Evolutionary conservation across 2,329 filamentous ascomycete genomes (phyloP).

Genomic region (Colletotrichum ledebouriae): DNA sequence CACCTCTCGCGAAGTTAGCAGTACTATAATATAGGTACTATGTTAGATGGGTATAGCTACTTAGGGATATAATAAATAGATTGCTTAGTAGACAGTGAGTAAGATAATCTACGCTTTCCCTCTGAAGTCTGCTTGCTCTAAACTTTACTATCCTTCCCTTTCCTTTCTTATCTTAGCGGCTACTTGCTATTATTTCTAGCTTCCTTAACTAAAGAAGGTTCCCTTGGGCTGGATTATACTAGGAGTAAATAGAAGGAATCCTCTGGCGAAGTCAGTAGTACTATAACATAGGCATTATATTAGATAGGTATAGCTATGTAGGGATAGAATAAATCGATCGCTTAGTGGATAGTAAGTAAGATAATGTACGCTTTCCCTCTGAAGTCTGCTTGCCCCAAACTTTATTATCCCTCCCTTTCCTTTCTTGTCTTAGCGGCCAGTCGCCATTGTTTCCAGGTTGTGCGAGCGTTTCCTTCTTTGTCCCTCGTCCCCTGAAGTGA

Average conservation of each 20-base stretch:
- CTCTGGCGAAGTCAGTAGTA: no score
- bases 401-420: slow-evolving; percentile 23
- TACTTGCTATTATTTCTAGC: not conserved
- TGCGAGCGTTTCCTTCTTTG: not conserved
- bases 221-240: not conserved
- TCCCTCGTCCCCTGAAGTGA: not conserved
- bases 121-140: not conserved
- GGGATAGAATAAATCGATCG: not conserved
- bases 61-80: not conserved
- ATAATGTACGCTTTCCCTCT: not conserved
- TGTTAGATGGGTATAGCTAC: no score
- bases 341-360: not conserved
- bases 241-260: no score
- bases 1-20: no score
- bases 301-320: not conserved
- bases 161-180: slow-evolving; percentile 22
- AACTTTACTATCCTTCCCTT: slow-evolving; percentile 22
- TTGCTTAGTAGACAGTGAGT: not conserved
- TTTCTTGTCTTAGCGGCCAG: slow-evolving; percentile 21
- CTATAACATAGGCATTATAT: no score
- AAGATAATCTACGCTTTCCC: not conserved
- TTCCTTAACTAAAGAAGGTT: not conserved
- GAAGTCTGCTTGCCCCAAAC: not conserved
- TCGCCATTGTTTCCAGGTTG: slow-evolving; percentile 1
- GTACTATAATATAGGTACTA: no score